Evolutionary conservation across 164 flowering plant genomes (phyloP).

Genomic region (Sedum album): DNA sequence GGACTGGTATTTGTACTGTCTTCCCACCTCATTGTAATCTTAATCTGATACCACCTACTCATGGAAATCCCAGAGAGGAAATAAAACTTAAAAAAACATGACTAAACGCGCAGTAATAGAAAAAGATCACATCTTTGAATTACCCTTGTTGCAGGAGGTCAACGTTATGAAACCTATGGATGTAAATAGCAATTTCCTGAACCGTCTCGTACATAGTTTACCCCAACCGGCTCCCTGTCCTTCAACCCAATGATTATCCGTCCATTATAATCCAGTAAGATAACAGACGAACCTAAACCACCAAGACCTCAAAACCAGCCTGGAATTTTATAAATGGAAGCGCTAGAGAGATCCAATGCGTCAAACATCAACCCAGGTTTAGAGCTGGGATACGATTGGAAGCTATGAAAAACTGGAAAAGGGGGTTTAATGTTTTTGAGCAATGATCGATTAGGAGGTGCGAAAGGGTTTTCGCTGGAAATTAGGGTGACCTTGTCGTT

Average conservation of each 20-base stretch:
- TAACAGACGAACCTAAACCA: no score
- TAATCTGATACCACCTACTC: slow-evolving; percentile 87
- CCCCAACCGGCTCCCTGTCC: neutral
- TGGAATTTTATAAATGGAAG: neutral
- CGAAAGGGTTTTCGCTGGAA: neutral
- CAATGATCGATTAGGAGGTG: neutral
- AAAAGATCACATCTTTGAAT: no score
- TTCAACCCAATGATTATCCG: slow-evolving; percentile 16
- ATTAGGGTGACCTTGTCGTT: neutral
- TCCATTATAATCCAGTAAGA: no score
- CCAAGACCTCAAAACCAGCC: neutral
- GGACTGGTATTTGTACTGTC: slow-evolving; percentile 31
- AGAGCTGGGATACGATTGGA: neutral
- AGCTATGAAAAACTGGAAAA: neutral
- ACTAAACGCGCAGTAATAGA: neutral
- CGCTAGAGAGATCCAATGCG: neutral
- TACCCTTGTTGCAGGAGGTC: slow-evolving; percentile 36
- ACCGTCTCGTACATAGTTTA: slow-evolving; percentile 57
- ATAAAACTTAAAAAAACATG: no score
- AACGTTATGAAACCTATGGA: slow-evolving; percentile 92
- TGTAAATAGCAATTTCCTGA: slow-evolving; percentile 77
- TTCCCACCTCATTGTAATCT: slow-evolving; percentile 87
- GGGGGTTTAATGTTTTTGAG: neutral
- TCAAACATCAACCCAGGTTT: neutral
- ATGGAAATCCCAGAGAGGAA: neutral